Evolutionary conservation across 148 eudicot genomes (phyloP).

Genomic region (Diospyros lotus): DNA sequence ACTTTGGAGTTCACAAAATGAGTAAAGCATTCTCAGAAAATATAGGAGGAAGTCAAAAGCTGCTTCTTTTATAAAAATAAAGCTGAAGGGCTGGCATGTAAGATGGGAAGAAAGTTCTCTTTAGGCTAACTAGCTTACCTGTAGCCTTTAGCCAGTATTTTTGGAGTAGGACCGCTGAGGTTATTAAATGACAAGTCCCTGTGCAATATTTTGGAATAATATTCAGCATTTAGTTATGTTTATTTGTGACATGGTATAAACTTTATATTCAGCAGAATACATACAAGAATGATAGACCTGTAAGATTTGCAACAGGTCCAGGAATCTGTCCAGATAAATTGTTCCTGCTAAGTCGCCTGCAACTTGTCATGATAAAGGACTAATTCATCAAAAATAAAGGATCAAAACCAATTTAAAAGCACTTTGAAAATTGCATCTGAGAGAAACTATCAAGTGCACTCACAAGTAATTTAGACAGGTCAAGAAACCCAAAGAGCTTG

Average conservation of each 20-base stretch:
- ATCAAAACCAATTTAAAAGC: not conserved
- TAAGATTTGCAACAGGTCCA: constrained; percentile 56
- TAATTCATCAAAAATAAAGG: not conserved
- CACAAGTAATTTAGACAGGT: constrained; percentile 70
- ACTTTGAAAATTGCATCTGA: not conserved
- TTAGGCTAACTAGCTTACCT: constrained; percentile 34
- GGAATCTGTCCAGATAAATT: constrained; percentile 80
- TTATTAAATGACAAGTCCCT: constrained; percentile 91
- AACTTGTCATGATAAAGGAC: constrained; percentile 12
- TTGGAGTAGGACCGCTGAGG: constrained; percentile 76
- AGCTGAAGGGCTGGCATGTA: no score
- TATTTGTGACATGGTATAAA: not conserved
- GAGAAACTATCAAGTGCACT: constrained; percentile 28
- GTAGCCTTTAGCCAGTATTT: constrained; percentile 66
- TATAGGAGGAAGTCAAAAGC: no score
- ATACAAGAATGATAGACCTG: constrained; percentile 90
- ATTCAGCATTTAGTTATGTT: constrained; percentile 6
- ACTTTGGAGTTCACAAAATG: no score
- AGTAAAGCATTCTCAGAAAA: no score
- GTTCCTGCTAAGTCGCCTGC: constrained; percentile 81
- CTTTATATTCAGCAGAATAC: constrained; percentile 26
- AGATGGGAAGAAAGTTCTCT: not conserved
- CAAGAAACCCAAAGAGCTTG: constrained; percentile 72
- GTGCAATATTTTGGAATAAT: constrained; percentile 7
- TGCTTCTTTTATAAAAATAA: no score